Conservation (phyloP, 805 yeast genomes). For the Phaffomyces thermotolerans region DNA sequence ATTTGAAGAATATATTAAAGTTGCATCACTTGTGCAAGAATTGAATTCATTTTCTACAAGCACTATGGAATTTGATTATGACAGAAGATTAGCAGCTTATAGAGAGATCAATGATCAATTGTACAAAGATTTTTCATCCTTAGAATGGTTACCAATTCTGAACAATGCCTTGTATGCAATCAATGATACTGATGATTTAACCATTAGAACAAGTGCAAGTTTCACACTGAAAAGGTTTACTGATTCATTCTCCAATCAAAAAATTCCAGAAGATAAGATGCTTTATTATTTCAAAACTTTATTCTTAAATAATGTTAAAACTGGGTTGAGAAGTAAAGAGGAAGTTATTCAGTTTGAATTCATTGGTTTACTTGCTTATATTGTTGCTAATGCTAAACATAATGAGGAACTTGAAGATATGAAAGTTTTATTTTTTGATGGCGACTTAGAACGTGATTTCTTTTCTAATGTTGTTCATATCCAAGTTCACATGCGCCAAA, state of each 20-base stretch:
- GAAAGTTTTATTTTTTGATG: constrained; percentile 52
- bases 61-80: constrained; percentile 74
- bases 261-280: constrained; percentile 23
- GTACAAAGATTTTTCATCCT: constrained; percentile 35
- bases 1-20: constrained; percentile 35
- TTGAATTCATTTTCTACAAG: constrained; percentile 61
- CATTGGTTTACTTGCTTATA: constrained; percentile 55
- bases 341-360: constrained; percentile 70
- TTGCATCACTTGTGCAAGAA: constrained; percentile 49
- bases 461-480: constrained; percentile 73
- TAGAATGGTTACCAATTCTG: constrained; percentile 77
- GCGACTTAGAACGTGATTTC: constrained; percentile 50
- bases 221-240: constrained; percentile 55
- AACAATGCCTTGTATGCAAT: constrained; percentile 63
- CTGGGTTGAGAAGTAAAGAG: constrained; percentile 53
- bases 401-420: constrained; percentile 54
- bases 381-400: constrained; percentile 41
- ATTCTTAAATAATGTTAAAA: constrained; percentile 57
- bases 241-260: constrained; percentile 34
- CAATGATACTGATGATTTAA: constrained; percentile 58
- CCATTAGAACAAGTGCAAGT: constrained; percentile 72
- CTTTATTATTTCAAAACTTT: constrained; percentile 40
- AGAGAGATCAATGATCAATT: constrained; percentile 51
- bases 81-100: constrained; percentile 62
- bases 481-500: constrained; percentile 78